Percentiles rank a stretch among this genome's conserved stretches.
These are phyloP conservation scores for Talaromyces sp. DNA, from an alignment of 2,329 filamentous ascomycete genomes.

Conservation along the genomic window DNA sequence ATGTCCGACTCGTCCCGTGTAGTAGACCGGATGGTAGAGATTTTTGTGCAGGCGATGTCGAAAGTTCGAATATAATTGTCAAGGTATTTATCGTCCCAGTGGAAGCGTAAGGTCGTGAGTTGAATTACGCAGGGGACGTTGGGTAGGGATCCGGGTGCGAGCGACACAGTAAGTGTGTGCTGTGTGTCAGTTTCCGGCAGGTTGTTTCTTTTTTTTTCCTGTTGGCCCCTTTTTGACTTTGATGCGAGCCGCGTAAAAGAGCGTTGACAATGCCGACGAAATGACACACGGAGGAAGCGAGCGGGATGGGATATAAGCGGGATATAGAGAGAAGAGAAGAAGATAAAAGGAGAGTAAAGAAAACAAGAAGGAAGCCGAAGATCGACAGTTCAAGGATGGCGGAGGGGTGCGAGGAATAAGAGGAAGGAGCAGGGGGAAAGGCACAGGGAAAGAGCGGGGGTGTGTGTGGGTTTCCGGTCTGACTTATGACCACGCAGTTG, in stretches of 20 bases:
- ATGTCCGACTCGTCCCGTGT: neutral
- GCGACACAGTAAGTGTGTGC: neutral
- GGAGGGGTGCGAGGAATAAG: slow-evolving; percentile 5
- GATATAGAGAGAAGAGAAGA: neutral
- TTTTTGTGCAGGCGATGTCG: neutral
- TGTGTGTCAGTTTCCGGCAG: neutral
- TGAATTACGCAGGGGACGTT: slow-evolving; percentile 11
- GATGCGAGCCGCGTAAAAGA: neutral
- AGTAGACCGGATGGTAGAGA: neutral
- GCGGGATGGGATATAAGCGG: neutral
- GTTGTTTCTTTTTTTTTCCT: neutral
- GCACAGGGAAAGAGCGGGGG: slow-evolving; percentile 4
- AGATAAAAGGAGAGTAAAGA: neutral
- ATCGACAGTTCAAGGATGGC: neutral
- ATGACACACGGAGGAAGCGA: neutral
- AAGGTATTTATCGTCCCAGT: neutral
- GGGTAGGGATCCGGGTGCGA: slow-evolving; percentile 8
- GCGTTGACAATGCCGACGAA: neutral
- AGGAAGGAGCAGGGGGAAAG: slow-evolving; percentile 5
- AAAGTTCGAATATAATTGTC: neutral
- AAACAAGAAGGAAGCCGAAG: neutral
- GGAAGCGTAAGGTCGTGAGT: neutral
- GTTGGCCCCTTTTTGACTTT: neutral
- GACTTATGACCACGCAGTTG: neutral
- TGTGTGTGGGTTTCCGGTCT: slow-evolving; percentile 1